phyloP scores from a whole-genome alignment of 1,284 basidiomycete species.

The Heterobasidion annosum region DNA sequence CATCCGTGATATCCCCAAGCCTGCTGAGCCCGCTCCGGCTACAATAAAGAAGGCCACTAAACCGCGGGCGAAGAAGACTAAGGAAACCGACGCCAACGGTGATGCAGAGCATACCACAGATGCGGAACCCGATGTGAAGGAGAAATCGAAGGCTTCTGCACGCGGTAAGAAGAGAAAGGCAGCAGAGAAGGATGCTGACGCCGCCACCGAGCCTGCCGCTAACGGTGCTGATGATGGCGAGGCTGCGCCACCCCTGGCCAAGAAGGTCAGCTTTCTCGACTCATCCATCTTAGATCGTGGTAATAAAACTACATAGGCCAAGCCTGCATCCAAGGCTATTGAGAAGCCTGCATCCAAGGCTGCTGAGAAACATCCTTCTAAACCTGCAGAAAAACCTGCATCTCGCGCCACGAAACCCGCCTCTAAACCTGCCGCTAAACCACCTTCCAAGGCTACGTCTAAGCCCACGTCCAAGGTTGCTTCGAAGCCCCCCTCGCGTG shows the following conservation, averaged over 20 bases:
- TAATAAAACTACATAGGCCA: constrained; percentile 13
- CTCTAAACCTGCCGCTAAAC: constrained; percentile 6
- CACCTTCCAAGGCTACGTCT: constrained; percentile 9
- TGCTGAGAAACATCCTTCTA: constrained; percentile 17
- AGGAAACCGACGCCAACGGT: constrained; percentile 17
- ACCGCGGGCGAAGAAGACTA: constrained; percentile 48
- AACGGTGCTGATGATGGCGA: constrained; percentile 17
- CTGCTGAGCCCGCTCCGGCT: constrained; percentile 23
- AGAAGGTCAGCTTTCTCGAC: constrained; percentile 18
- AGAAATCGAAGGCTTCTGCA: constrained; percentile 33
- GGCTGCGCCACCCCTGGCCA: constrained; percentile 22
- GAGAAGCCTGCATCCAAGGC: constrained; percentile 18
- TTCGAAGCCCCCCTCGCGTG: constrained; percentile 5
- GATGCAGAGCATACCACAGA: constrained; percentile 20
- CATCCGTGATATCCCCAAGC: constrained; percentile 63
- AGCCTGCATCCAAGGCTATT: constrained; percentile 18
- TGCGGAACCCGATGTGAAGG: constrained; percentile 42
- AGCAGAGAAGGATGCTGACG: constrained; percentile 21
- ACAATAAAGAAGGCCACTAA: constrained; percentile 53
- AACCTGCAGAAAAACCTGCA: constrained; percentile 13
- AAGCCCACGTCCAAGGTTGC: constrained; percentile 6
- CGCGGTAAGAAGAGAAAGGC: constrained; percentile 48
- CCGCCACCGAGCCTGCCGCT: constrained; percentile 11
- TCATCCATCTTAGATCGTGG: constrained; percentile 4
- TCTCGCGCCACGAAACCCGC: constrained; percentile 21